Conservation (phyloP, 768 basidiomycete genomes). For the Russula foetens region DNA sequence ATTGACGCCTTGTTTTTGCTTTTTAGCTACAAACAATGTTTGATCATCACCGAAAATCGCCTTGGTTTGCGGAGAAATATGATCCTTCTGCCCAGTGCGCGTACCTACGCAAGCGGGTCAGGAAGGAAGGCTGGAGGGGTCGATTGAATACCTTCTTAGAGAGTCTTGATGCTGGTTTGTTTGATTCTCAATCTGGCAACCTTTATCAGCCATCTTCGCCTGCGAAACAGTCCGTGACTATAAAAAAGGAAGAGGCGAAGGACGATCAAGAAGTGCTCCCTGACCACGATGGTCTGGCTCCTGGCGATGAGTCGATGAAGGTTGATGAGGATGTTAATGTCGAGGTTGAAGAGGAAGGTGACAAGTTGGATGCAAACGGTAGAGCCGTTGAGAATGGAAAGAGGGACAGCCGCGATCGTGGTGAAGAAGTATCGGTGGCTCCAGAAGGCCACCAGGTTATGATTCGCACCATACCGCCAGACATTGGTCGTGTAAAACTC, state of each 20-base stretch:
- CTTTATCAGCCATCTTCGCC: constrained; percentile 42
- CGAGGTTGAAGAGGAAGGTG: constrained; percentile 67
- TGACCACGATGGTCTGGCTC: constrained; percentile 24
- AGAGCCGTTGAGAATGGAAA: constrained; percentile 39
- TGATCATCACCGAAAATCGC: constrained; percentile 90
- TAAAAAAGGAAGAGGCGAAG: constrained; percentile 38
- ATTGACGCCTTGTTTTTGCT: constrained; percentile 6
- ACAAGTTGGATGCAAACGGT: constrained; percentile 54
- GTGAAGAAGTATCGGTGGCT: constrained; percentile 49
- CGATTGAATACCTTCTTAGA: constrained; percentile 62
- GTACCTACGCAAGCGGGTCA: constrained; percentile 65
- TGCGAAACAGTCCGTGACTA: constrained; percentile 39
- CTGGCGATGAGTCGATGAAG: constrained; percentile 55
- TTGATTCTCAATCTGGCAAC: constrained; percentile 69
- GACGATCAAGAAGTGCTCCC: constrained; percentile 24
- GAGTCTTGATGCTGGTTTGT: constrained; percentile 79
- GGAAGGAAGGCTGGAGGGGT: constrained; percentile 80
- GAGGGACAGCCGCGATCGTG: constrained; percentile 45
- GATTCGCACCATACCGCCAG: constrained; percentile 91
- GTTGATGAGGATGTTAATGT: constrained; percentile 71
- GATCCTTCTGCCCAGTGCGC: constrained; percentile 67
- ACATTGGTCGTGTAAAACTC: constrained; percentile 81
- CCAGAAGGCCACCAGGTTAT: constrained; percentile 87
- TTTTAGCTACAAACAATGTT: constrained; percentile 86
- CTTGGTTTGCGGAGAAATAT: constrained; percentile 97